Percentiles rank a stretch among this genome's conserved stretches.
Conservation (phyloP, 345 rosid genomes). For the Salix purpurea region DNA sequence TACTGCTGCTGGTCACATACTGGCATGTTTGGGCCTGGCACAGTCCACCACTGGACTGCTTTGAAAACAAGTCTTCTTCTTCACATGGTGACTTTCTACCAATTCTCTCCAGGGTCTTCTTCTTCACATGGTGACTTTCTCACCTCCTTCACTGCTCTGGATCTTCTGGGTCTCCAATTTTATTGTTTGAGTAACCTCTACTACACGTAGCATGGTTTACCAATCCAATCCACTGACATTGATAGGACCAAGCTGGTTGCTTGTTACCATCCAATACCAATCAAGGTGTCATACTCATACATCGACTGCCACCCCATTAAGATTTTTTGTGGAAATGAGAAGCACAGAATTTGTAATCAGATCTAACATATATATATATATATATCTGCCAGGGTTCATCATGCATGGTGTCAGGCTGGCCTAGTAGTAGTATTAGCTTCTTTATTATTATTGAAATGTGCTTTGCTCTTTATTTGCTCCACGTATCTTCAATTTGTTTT, state of each 20-base stretch:
- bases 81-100: neutral
- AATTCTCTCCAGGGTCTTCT: neutral
- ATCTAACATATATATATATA: too few species aligned
- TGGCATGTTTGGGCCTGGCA: conserved; percentile 3
- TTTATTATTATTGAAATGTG: too few species aligned
- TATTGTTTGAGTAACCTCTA: neutral
- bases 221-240: neutral
- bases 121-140: neutral
- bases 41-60: conserved; percentile 13
- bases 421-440: too few species aligned
- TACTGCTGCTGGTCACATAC: neutral
- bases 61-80: conserved; percentile 15
- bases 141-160: neutral
- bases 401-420: too few species aligned
- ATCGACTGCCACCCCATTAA: neutral
- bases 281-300: neutral
- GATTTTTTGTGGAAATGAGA: neutral
- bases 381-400: too few species aligned
- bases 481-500: too few species aligned
- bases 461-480: too few species aligned
- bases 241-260: neutral
- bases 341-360: neutral
- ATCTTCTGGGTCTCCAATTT: neutral
- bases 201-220: neutral
- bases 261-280: neutral